Percentiles rank a stretch among this genome's conserved stretches.
These are phyloP conservation scores for Arabidopsis hybrid DNA, from an alignment of 441 rosid genomes.

Conservation along the genomic window DNA sequence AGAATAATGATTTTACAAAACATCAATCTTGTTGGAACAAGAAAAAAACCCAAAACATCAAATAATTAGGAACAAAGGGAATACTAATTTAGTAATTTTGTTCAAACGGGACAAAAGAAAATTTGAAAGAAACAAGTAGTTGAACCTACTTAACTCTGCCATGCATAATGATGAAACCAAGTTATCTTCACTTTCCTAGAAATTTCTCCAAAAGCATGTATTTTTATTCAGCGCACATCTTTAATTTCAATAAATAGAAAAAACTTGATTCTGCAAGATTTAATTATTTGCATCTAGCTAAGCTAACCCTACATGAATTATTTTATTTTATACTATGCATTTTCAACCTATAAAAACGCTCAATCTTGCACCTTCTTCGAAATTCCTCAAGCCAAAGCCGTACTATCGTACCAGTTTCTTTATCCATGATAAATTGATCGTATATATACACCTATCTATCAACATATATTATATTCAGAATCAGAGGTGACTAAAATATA, in stretches of 20 bases:
- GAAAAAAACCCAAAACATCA: too few relatives aligned
- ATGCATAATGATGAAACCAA: conserved; percentile 10
- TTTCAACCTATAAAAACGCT: conserved; percentile 12
- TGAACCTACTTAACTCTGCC: conserved; percentile 25
- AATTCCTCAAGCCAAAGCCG: conserved; percentile 40
- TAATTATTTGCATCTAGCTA: conserved; percentile 8
- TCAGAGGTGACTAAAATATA: conserved; percentile 6
- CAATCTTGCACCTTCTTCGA: conserved; percentile 41
- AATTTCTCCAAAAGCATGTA: conserved; percentile 18
- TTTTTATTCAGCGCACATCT: background rate
- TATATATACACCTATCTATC: conserved; percentile 9
- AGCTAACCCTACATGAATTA: conserved; percentile 11
- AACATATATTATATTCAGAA: background rate
- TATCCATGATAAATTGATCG: background rate
- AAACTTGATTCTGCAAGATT: conserved; percentile 6
- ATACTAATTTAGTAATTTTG: background rate
- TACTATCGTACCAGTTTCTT: conserved; percentile 30
- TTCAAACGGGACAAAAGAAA: background rate
- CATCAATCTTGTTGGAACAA: too few relatives aligned
- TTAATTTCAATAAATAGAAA: background rate
- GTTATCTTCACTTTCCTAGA: conserved; percentile 30
- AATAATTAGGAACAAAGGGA: too few relatives aligned
- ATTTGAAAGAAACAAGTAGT: background rate
- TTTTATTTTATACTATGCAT: background rate
- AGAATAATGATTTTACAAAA: too few relatives aligned